Conservation (phyloP, 352 stramenopile species). For the Phytopythium mirpurense region DNA sequence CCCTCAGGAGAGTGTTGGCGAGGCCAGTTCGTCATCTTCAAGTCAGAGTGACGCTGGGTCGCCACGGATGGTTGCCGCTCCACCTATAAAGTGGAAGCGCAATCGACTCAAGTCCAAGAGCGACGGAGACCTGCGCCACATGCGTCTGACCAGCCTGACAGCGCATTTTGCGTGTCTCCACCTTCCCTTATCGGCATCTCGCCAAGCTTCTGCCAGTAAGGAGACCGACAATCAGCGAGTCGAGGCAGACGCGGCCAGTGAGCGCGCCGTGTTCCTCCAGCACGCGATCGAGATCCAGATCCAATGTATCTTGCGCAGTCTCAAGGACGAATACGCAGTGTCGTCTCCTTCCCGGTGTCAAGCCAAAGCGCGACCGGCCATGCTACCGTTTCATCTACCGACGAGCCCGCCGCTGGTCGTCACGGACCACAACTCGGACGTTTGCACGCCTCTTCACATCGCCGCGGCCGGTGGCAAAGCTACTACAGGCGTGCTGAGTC, state of each 20-base stretch:
- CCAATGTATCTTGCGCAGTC: constrained; percentile 1
- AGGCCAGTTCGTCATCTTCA: not conserved
- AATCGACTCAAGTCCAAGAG: constrained; percentile 38
- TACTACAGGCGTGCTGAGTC: constrained; percentile 27
- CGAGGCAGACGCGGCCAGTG: not conserved
- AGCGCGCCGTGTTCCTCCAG: constrained; percentile 1
- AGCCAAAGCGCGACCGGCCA: not conserved
- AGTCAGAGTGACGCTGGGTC: not conserved
- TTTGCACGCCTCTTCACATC: constrained; percentile 33
- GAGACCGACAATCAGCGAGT: not conserved
- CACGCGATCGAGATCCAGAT: constrained; percentile 6
- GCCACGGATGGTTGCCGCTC: not conserved
- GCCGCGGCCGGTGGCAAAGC: constrained; percentile 32
- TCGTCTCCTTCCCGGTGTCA: not conserved
- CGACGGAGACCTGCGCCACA: constrained; percentile 37
- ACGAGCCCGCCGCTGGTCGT: constrained; percentile 20
- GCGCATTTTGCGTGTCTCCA: constrained; percentile 3
- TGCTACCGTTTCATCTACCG: constrained; percentile 23
- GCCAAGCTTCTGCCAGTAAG: not conserved
- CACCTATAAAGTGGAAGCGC: constrained; percentile 10
- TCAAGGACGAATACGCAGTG: not conserved
- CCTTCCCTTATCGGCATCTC: not conserved
- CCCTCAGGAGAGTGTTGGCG: not conserved
- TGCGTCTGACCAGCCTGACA: constrained; percentile 10
- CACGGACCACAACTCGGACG: constrained; percentile 29